Conservation (phyloP, 495 filamentous ascomycete genomes). For the Bacidia gigantensis region DNA sequence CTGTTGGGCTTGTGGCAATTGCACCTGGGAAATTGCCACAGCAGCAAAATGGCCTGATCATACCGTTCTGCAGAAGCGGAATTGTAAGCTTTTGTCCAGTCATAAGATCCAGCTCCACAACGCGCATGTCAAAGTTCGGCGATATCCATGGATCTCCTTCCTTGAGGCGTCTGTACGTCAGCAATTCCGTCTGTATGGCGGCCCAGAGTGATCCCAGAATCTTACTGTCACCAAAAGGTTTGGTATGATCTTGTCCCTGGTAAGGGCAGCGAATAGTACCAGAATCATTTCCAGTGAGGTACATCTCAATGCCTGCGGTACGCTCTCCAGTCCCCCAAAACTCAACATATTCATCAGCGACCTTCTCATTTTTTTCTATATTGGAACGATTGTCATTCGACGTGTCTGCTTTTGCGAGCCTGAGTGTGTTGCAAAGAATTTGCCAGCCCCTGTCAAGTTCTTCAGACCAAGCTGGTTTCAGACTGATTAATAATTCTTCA, state of each 20-base stretch:
- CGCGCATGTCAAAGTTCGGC: slow-evolving; percentile 18
- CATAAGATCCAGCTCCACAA: slow-evolving; percentile 13
- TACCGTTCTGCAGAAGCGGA: slow-evolving; percentile 11
- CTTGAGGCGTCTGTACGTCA: slow-evolving; percentile 19
- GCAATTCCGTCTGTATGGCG: slow-evolving; percentile 18
- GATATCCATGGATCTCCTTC: slow-evolving; percentile 22
- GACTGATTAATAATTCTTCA: neutral
- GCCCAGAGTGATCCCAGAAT: slow-evolving; percentile 18
- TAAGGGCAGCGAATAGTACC: neutral
- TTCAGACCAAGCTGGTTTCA: slow-evolving; percentile 4
- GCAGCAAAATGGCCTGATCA: slow-evolving; percentile 19
- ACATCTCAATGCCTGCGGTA: too few species aligned
- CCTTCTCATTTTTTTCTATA: neutral
- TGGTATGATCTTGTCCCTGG: neutral
- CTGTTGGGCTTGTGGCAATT: slow-evolving; percentile 1
- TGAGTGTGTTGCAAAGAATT: slow-evolving; percentile 7
- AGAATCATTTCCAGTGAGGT: neutral
- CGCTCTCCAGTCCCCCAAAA: slow-evolving; percentile 6
- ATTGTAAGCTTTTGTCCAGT: slow-evolving; percentile 4
- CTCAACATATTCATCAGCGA: neutral
- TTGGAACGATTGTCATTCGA: neutral
- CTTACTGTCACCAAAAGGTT: slow-evolving; percentile 15
- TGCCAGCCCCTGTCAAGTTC: slow-evolving; percentile 12
- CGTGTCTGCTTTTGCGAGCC: slow-evolving; percentile 3
- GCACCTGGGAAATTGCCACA: slow-evolving; percentile 15